Evolutionary conservation across 1,284 basidiomycete genomes (phyloP), one percentile per base, ranked within the genome.

Genomic region (Schizopora paradoxa): DNA sequence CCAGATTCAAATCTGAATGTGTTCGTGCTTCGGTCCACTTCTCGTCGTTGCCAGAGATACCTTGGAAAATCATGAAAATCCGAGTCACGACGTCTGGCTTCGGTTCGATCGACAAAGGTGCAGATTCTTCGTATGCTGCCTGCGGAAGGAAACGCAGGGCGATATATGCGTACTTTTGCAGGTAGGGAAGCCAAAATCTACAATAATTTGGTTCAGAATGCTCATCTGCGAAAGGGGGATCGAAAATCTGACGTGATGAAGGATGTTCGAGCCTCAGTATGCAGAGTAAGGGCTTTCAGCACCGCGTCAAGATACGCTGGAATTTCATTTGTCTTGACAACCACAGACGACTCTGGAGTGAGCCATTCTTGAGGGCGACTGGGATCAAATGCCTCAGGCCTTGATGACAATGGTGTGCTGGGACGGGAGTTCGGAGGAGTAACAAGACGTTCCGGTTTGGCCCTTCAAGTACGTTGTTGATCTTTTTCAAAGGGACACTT

Each of bases 131-230:
- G 54, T 70, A 74, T 18, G 61, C 59, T 0, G 48, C 51, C 47
- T 74, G 73, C 1, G 68, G 62, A 2, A 74, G 40, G 57, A 76
- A 76, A 4, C 70, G 66, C 5, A 76, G 56, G 1, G 69, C 69
- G 42, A 74, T 53, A 41, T 67, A 54, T 14, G 58, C 54, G 55
- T 73, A 65, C 46, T 63, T 66, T 29, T 64, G 47, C 19, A 73
- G 51, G 4, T 58, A 58, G 0, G 70, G 69, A 6, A 73, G 64
- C 71, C 71, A 74, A 51, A 68, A 73, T 7, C 66, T 66, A 41
- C 36, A 34, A 19, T 28, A 7, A 10, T 31, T 27, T 8, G 40
- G 28, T 14, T 31, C 14, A 31, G 14, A 31, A 31, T 8, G 8
- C 28, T 31, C 8, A 31, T 31, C 28, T 31, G 28, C 28, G 14